phyloP scores from a whole-genome alignment of 352 stramenopile genomes.

The Peronosclerospora sorghi region DNA sequence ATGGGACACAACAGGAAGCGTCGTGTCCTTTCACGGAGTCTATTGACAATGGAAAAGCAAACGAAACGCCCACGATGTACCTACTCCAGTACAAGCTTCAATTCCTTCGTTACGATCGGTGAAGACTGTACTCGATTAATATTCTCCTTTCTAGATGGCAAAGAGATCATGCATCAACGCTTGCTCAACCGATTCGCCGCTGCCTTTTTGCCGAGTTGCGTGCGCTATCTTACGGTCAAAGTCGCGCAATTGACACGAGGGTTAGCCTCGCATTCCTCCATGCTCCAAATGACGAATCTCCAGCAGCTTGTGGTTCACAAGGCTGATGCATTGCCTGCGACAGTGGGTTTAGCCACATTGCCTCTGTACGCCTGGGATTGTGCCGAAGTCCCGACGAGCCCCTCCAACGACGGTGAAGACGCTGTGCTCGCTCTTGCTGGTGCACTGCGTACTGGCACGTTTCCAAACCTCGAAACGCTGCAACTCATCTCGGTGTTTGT shows the following conservation, averaged over 20 bases:
- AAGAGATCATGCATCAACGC: conserved; percentile 37
- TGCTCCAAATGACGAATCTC: conserved; percentile 44
- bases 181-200: conserved; percentile 40
- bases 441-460: conserved; percentile 24
- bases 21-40: conserved; percentile 11
- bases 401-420: conserved; percentile 43
- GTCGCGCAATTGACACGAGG: conserved; percentile 27
- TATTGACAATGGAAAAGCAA: conserved; percentile 6
- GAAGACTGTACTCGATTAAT: conserved; percentile 47
- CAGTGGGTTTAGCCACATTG: conserved; percentile 5
- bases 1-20: conserved; percentile 12
- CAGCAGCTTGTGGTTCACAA: conserved; percentile 51
- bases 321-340: conserved; percentile 3
- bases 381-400: conserved; percentile 38
- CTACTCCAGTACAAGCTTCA: background rate
- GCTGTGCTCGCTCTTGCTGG: conserved; percentile 35
- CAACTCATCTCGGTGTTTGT: conserved; percentile 64
- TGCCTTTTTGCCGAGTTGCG: conserved; percentile 38
- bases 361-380: conserved; percentile 58
- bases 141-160: conserved; percentile 53
- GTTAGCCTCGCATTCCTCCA: conserved; percentile 15
- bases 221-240: conserved; percentile 39
- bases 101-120: conserved; percentile 18
- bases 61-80: conserved; percentile 32
- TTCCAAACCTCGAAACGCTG: conserved; percentile 36